A percentile compares a stretch with the other conserved stretches of the same genome.
phyloP scores from a whole-genome alignment of 306 rosid genomes.

The Lathyrus oleraceus region DNA sequence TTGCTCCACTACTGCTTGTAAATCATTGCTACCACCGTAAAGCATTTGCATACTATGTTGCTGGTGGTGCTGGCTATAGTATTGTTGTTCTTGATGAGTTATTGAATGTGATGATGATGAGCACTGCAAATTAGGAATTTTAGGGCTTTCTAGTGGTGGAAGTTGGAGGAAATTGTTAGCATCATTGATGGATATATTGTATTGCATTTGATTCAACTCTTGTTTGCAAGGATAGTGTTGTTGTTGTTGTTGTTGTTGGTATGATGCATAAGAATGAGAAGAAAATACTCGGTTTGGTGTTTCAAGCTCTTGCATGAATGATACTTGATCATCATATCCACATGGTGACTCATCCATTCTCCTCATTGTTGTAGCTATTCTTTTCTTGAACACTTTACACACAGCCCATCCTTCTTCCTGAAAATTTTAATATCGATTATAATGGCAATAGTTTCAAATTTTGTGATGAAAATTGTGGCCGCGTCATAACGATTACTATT shows the following conservation, averaged over 20 bases:
- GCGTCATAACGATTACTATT: neutral
- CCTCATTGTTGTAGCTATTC: conserved; percentile 47
- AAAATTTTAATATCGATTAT: neutral
- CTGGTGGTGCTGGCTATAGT: conserved; percentile 35
- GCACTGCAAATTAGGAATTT: conserved; percentile 43
- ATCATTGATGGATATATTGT: conserved; percentile 46
- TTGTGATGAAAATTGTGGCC: neutral
- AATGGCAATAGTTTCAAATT: neutral
- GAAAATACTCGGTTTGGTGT: conserved; percentile 41
- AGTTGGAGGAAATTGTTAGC: conserved; percentile 65
- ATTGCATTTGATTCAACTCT: conserved; percentile 58
- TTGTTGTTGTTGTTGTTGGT: conserved; percentile 33
- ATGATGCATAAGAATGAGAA: conserved; percentile 45
- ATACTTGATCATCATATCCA: conserved; percentile 72
- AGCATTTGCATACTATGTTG: conserved; percentile 41
- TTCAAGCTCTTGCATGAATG: conserved; percentile 69
- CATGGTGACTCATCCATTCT: conserved; percentile 65
- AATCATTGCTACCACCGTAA: conserved; percentile 28
- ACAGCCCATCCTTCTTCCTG: conserved; percentile 95
- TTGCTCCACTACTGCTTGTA: conserved; percentile 51
- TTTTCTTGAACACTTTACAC: conserved; percentile 79
- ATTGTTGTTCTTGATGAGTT: conserved; percentile 33
- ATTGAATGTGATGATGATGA: conserved; percentile 44
- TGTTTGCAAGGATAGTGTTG: conserved; percentile 63
- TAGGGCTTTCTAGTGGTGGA: conserved; percentile 82